Base-by-base conservation (phyloP, 768 basidiomycete species). In the Suillus lakei region DNA sequence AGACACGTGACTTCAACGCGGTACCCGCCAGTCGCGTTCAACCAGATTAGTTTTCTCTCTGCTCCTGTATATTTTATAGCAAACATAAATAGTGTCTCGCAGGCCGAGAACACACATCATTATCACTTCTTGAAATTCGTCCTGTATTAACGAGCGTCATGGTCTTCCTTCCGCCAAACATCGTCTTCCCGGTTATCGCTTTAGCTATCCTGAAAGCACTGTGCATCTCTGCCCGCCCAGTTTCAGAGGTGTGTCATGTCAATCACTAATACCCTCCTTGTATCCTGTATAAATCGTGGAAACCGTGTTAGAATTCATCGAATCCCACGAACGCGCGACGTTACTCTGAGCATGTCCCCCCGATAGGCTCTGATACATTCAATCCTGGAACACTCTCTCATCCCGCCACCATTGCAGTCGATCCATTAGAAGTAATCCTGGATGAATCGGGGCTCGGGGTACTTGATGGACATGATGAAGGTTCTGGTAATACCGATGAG, bases 301-400 rank as follows among this genome's bases (percentile, higher is more conserved):
- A 39, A 58, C 16, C 21, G 26, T 26, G 9, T 26, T 39, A 58
- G 56, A 26, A 12, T 18, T 28, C 16, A 28, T 21, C 23, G 23
- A 28, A 28, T 51, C 18, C 53, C 1, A 13, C 30, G 36, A 28
- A 61, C 18, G 26, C 16, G 50, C 62, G 55, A 28, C 26, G 53
- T 26, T 58, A 53, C 28, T 8, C 46, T 30, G 26, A 60, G 10
- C 55, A 60, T 36, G 50, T 66, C 8, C 62, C 65, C 43, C 65
- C 62, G 30, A 34, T 54, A 12, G 65, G 62, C 26, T 66, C 62
- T 8, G 51, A 66, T 43, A 66, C 50, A 23, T 63, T 64, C 53
- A 63, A 65, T 53, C 61, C 65, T 43, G 62, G 65, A 34, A 66
- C 65, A 15, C 61, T 66, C 21, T 66, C 62, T 41, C 65, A 66